A percentile compares a stretch with the other conserved stretches of the same genome.
Evolutionary conservation across 805 yeast genomes (phyloP).

Genomic region (Candida suzukii): DNA sequence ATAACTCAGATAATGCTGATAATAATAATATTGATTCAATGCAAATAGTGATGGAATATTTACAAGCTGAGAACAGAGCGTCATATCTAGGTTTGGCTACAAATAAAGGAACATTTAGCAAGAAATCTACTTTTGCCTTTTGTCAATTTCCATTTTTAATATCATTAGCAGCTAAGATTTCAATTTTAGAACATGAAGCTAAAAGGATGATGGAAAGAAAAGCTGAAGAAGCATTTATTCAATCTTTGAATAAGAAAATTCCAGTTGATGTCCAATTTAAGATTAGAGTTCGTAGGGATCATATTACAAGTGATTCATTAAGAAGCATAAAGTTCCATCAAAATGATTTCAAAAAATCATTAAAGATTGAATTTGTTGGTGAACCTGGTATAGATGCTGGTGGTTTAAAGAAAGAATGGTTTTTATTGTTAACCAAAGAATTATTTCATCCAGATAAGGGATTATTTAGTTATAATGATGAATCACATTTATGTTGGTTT

Average conservation of each 20-base stretch:
- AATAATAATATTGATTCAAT: slow-evolving; percentile 16
- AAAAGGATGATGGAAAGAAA: slow-evolving; percentile 73
- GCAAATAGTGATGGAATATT: slow-evolving; percentile 38
- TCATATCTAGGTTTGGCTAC: slow-evolving; percentile 28
- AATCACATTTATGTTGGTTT: slow-evolving; percentile 76
- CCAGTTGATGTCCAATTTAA: slow-evolving; percentile 63
- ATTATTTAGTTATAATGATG: slow-evolving; percentile 58
- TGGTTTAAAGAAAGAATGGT: slow-evolving; percentile 93
- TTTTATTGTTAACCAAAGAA: slow-evolving; percentile 61
- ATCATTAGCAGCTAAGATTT: slow-evolving; percentile 75
- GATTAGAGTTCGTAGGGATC: slow-evolving; percentile 59
- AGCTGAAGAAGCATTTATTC: slow-evolving; percentile 85
- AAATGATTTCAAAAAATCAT: slow-evolving; percentile 60
- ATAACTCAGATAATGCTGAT: slow-evolving; percentile 11
- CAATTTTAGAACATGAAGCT: slow-evolving; percentile 77
- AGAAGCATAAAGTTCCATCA: slow-evolving; percentile 48
- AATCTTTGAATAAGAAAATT: slow-evolving; percentile 55
- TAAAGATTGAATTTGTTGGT: slow-evolving; percentile 71
- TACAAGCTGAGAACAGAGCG: slow-evolving; percentile 27
- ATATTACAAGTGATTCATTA: slow-evolving; percentile 70
- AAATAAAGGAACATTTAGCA: slow-evolving; percentile 14
- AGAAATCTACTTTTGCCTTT: slow-evolving; percentile 39
- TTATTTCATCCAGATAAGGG: slow-evolving; percentile 65
- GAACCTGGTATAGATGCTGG: slow-evolving; percentile 97
- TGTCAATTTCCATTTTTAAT: slow-evolving; percentile 82